A percentile compares a stretch with the other conserved stretches of the same genome.
These are phyloP conservation scores for Oemleria cerasiformis DNA, from an alignment of 306 rosid species.

Conservation along the genomic window DNA sequence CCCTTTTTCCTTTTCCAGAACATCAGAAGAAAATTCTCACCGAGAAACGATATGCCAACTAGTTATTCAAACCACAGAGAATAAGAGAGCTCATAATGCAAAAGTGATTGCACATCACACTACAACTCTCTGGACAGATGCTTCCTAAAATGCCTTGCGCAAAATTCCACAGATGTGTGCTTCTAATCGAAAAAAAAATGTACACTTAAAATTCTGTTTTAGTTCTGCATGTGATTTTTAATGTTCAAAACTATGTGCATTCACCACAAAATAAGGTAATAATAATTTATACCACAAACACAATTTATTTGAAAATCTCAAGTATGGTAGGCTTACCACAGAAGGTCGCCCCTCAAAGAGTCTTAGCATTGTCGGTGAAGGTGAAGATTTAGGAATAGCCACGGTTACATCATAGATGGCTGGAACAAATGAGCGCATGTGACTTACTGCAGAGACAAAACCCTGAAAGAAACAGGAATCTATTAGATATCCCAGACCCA, in stretches of 20 bases:
- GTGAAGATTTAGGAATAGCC: conserved; percentile 75
- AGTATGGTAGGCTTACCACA: conserved; percentile 56
- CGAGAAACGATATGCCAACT: not conserved
- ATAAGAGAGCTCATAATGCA: not conserved
- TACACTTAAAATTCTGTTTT: not conserved
- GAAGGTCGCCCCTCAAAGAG: conserved; percentile 82
- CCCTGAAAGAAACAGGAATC: conserved; percentile 54
- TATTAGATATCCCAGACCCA: conserved; percentile 7
- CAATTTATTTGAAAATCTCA: conserved; percentile 10
- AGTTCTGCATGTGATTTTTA: not conserved
- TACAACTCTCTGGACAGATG: not conserved
- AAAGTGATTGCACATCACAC: not conserved
- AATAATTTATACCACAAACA: not conserved
- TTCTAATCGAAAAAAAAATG: not conserved
- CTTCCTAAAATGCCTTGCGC: not conserved
- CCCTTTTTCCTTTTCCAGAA: not conserved
- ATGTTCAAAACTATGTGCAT: not conserved
- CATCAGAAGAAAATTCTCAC: not conserved
- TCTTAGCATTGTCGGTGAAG: conserved; percentile 90
- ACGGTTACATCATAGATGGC: conserved; percentile 78
- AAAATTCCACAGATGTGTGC: not conserved
- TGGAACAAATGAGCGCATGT: conserved; percentile 86
- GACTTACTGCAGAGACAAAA: conserved; percentile 73
- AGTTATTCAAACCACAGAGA: not conserved
- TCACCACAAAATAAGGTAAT: not conserved